phyloP scores from a whole-genome alignment of 768 basidiomycete species.

The Candolleomyces efflorescens region DNA sequence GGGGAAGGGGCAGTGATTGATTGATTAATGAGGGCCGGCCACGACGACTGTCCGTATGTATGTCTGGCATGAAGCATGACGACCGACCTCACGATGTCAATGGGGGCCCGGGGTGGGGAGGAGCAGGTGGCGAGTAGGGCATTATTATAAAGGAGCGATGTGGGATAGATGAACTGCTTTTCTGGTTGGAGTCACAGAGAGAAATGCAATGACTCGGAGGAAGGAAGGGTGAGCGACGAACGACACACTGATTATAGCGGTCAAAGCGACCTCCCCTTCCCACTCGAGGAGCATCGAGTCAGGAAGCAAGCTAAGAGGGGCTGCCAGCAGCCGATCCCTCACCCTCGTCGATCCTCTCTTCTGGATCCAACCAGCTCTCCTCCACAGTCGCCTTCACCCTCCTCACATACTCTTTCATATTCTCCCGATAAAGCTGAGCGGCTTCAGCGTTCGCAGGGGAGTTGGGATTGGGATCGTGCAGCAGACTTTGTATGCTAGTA shows the following conservation, averaged over 20 bases:
- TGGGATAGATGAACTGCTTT: no score
- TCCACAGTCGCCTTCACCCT: constrained; percentile 92
- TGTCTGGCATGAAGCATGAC: no score
- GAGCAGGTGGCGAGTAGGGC: no score
- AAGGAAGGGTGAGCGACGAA: no score
- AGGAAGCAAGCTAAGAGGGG: background rate
- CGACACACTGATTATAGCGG: background rate
- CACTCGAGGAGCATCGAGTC: background rate
- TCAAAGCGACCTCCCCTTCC: background rate
- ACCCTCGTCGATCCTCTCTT: constrained; percentile 40
- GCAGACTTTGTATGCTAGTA: constrained; percentile 90
- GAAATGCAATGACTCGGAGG: no score
- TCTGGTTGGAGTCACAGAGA: no score
- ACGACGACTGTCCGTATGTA: no score
- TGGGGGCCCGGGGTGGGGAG: no score
- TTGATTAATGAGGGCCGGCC: no score
- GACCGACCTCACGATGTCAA: no score
- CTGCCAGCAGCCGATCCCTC: constrained; percentile 8
- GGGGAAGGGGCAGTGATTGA: no score
- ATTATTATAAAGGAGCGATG: no score
- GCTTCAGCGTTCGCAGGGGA: constrained; percentile 99
- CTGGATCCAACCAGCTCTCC: constrained; percentile 91
- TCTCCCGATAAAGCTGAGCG: constrained; percentile 93
- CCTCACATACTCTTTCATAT: constrained; percentile 97
- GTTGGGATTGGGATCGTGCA: constrained; percentile 98